A percentile compares a stretch with the other conserved stretches of the same genome.
phyloP scores from a whole-genome alignment of 1,284 basidiomycete genomes.

The Irpex sp. region DNA sequence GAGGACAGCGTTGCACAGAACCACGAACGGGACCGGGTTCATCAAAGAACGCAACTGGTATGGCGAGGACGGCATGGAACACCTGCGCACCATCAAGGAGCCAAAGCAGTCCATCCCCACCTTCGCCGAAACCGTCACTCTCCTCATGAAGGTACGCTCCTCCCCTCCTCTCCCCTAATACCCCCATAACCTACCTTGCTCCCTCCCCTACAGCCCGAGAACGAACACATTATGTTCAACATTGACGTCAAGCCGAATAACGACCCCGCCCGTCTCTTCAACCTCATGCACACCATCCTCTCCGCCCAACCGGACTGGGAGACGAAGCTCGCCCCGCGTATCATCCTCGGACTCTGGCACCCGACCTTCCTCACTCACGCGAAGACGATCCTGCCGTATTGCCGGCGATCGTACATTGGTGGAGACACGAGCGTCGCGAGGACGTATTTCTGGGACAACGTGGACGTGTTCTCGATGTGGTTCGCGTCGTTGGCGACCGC shows the following conservation, averaged over 20 bases:
- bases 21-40: constrained; percentile 61
- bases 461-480: constrained; percentile 84
- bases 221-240: constrained; percentile 83
- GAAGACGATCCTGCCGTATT: constrained; percentile 72
- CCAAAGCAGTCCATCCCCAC: constrained; percentile 87
- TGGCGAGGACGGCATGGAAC: constrained; percentile 72
- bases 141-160: constrained; percentile 69
- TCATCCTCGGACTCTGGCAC: constrained; percentile 90
- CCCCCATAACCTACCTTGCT: constrained; percentile 1
- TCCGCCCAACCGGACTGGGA: constrained; percentile 72
- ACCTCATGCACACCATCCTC: constrained; percentile 77
- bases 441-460: constrained; percentile 88
- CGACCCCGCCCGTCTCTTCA: constrained; percentile 83
- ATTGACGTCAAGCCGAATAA: constrained; percentile 95
- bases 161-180: constrained; percentile 4
- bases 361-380: constrained; percentile 84
- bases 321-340: constrained; percentile 79
- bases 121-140: constrained; percentile 74
- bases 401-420: constrained; percentile 85
- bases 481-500: constrained; percentile 72
- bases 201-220: constrained; percentile 57
- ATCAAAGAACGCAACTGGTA: constrained; percentile 71
- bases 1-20: constrained; percentile 53
- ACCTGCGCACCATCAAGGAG: constrained; percentile 76
- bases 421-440: constrained; percentile 63